Evolutionary conservation across 345 rosid genomes (phyloP), one percentile per base, ranked within the genome.

Genomic region (Populus nigra): DNA sequence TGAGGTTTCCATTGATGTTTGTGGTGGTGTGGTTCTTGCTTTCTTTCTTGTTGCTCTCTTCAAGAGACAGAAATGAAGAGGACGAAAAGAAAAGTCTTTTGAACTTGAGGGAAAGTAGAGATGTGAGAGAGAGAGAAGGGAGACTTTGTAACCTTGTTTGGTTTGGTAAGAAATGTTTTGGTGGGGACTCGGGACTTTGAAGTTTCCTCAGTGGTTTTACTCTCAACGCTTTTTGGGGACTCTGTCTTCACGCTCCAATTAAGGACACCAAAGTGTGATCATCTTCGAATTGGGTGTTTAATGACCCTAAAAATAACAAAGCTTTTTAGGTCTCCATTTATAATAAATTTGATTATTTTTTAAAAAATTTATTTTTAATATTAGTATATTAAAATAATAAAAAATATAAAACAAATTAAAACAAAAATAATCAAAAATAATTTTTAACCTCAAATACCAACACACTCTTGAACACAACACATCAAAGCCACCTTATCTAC

Each of bases 151-250:
- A 49, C 53, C 75, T 83, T 76, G 67, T 84, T 81, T 73, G 82
- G 92, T 88, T 90, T 78, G 92, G 94, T 88, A 81, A 87, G 88
- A 85, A 81, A 84, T 84, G 88, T 82, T 80, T 86, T 68, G 88
- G 92, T 88, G 83, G 90, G 88, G 84, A 59, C 74, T 57, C 27
- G n/a, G 35, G 39, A 39, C 72, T 78, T 72, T 66, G 65, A 59
- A 69, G 36, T 71, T 31, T 76, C 65, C 23, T 41, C 63, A 3
- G 1, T 41, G 16, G 4, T 55, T n/a, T 61, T 18, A 25, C 8
- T 59, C 27, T 33, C 4, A 61, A 69, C 72, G 50, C 65, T 3
- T n/a, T 38, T 1, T 38, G 22, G 5, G 29, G n/a, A 27, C 39
- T 23, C 23, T 10, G 67, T 6, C 0, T 3, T 23, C 62, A 57